Percentiles rank a stretch among this genome's conserved stretches.
Conservation (phyloP, 192 early-diverging fungal genomes). For the Funneliformis mosseae region DNA sequence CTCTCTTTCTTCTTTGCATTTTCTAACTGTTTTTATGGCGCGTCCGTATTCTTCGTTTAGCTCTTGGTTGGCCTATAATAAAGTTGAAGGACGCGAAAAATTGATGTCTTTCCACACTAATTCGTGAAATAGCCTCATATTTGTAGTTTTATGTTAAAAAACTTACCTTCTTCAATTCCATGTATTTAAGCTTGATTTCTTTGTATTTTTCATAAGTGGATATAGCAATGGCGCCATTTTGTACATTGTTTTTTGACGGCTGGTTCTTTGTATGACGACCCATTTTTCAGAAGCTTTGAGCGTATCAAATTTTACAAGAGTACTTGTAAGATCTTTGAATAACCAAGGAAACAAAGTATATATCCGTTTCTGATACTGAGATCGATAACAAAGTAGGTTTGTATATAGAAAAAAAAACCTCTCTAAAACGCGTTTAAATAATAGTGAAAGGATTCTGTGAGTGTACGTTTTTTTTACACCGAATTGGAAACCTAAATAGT, state of each 20-base stretch:
- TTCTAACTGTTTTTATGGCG: neutral
- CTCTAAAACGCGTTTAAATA: too few species aligned
- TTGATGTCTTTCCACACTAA: too few species aligned
- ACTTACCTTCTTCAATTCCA: neutral
- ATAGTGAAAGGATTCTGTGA: too few species aligned
- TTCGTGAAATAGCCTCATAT: neutral
- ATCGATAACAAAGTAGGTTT: too few species aligned
- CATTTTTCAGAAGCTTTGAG: neutral
- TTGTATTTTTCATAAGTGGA: slow-evolving; percentile 1
- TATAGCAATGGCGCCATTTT: neutral
- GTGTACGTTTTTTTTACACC: too few species aligned
- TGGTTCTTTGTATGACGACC: neutral
- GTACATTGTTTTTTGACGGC: neutral
- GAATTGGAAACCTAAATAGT: too few species aligned
- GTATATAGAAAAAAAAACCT: too few species aligned
- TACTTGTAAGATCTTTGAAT: neutral
- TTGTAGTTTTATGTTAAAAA: neutral
- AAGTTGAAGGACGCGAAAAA: neutral
- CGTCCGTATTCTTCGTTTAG: slow-evolving; percentile 3
- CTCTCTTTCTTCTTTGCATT: slow-evolving; percentile 7
- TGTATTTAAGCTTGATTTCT: neutral
- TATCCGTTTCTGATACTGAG: too few species aligned
- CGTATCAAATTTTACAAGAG: neutral
- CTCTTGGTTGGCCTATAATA: neutral
- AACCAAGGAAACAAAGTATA: neutral